Conservation (phyloP, 2,329 filamentous ascomycete genomes). For the Huntiella bhutanensis region DNA sequence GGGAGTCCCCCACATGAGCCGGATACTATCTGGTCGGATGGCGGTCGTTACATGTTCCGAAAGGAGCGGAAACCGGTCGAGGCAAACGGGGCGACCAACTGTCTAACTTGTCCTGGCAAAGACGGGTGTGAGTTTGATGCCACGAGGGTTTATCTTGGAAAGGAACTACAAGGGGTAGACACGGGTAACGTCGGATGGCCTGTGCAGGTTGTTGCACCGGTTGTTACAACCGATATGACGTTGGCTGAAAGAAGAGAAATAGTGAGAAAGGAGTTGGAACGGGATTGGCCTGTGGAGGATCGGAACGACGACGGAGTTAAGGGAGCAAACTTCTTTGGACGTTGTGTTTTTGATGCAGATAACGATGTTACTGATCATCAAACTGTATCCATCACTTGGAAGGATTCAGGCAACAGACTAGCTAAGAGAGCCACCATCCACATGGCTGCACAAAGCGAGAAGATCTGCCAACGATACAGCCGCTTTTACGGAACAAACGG, state of each 20-base stretch:
- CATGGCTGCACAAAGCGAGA: conserved; percentile 81
- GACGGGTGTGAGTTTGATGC: conserved; percentile 66
- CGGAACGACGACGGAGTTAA: conserved; percentile 23
- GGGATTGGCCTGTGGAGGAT: conserved; percentile 15
- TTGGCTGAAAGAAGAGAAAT: conserved; percentile 22
- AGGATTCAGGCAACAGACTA: conserved; percentile 44
- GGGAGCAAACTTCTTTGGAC: conserved; percentile 59
- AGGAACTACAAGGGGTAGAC: conserved; percentile 38
- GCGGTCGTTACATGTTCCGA: conserved; percentile 61
- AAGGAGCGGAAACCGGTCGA: conserved; percentile 53
- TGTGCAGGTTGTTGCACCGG: conserved; percentile 71
- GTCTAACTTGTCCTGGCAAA: conserved; percentile 47
- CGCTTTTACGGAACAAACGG: conserved; percentile 72
- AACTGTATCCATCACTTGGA: conserved; percentile 72
- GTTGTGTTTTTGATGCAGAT: conserved; percentile 87
- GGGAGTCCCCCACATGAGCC: conserved; percentile 48
- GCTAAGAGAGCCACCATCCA: conserved; percentile 81
- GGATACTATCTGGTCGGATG: conserved; percentile 53
- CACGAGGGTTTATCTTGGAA: conserved; percentile 60
- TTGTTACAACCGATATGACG: conserved; percentile 61
- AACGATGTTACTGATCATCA: conserved; percentile 93
- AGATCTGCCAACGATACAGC: conserved; percentile 70
- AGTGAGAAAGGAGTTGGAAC: conserved; percentile 13
- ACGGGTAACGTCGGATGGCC: conserved; percentile 61
- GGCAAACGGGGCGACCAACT: conserved; percentile 70